phyloP scores from a whole-genome alignment of 2,329 filamentous ascomycete genomes.

The Aspergillus oerlinghausenensis region DNA sequence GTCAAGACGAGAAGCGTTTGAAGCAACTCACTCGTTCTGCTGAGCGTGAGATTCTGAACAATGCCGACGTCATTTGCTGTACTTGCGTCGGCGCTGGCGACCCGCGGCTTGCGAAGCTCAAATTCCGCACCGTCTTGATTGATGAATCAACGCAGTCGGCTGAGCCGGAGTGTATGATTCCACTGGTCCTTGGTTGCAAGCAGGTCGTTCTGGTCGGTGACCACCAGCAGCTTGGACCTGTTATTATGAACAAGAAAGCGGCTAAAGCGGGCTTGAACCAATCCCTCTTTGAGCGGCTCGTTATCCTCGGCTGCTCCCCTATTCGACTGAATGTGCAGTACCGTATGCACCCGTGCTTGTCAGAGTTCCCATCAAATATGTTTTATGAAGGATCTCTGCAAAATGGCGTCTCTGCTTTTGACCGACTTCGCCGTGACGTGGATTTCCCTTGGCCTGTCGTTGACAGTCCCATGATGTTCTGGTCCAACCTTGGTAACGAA shows the following conservation, averaged over 20 bases:
- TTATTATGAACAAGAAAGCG: slow-evolving; percentile 99
- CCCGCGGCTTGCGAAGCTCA: slow-evolving; percentile 91
- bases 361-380: slow-evolving; percentile 98
- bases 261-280: slow-evolving; percentile 97
- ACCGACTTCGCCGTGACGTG: slow-evolving; percentile 84
- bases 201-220: slow-evolving; percentile 98
- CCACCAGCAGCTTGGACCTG: slow-evolving; percentile 94
- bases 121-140: slow-evolving; percentile 95
- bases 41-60: slow-evolving; percentile 89
- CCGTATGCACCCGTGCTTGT: slow-evolving; percentile 97
- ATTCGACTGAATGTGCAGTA: slow-evolving; percentile 97
- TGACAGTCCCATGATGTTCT: slow-evolving; percentile 99
- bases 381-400: slow-evolving; percentile 97
- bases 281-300: slow-evolving; percentile 94
- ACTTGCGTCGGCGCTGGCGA: slow-evolving; percentile 97
- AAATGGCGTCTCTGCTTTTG: slow-evolving; percentile 87
- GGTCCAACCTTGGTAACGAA: slow-evolving; percentile 95
- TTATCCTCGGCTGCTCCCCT: slow-evolving; percentile 82
- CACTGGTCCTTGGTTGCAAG: slow-evolving; percentile 93
- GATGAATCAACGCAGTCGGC: slow-evolving; percentile 98
- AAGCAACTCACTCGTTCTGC: slow-evolving; percentile 91
- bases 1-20: slow-evolving; percentile 97
- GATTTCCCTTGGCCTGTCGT: slow-evolving; percentile 97
- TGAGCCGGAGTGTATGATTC: slow-evolving; percentile 98
- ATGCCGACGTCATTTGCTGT: slow-evolving; percentile 97